Base-by-base conservation (phyloP, 129 eudicot species). In the Dittrichia graveolens region DNA sequence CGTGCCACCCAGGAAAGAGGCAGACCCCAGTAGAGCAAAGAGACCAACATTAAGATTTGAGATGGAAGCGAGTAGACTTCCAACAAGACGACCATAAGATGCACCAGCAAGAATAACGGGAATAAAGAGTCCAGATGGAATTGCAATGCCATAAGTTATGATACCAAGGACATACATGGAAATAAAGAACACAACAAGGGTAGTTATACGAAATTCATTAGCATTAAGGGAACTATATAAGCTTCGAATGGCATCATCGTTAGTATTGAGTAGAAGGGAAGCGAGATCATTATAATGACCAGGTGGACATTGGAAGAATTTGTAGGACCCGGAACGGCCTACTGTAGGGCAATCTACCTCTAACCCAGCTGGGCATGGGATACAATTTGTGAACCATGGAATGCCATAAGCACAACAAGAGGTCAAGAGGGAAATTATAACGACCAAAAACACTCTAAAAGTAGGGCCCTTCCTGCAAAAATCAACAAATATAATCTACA, bases 31-130 rank as follows among this genome's bases (percentile, higher is more conserved):
- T 46, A 95, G 88, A 9, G 96, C 87, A 67, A 86, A 95, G 54
- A 90, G 89, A n/a, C 99, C 99, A 9, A 81, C 82, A 37, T 88
- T 85, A 11, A 95, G 96, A 73, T 75, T 70, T 12, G 97, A 86
- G 52, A 86, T 5, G 10, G 90, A 37, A 38, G 79, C 85, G 16
- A 90, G 63, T 49, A 90, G 82, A 43, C 61, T 69, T 39, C 92
- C 98, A 24, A 86, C 81, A 45, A 95, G 84, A 59, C 99, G 97
- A 8, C 99, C 99, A 52, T 95, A 95, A 4, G 95, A 83, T 48
- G 96, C 85, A 52, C 97, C 99, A 41, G 96, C 99, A 6, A 95
- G 91, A 5, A 95, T 95, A 70, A 95, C 99, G 4, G 97, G 99
- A 43, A 95, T 95, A 76, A 95, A 95, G 34, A 95, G 96, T 35